Conservation (phyloP, 2,329 filamentous ascomycete species). For the Fusarium praegraminearum region DNA sequence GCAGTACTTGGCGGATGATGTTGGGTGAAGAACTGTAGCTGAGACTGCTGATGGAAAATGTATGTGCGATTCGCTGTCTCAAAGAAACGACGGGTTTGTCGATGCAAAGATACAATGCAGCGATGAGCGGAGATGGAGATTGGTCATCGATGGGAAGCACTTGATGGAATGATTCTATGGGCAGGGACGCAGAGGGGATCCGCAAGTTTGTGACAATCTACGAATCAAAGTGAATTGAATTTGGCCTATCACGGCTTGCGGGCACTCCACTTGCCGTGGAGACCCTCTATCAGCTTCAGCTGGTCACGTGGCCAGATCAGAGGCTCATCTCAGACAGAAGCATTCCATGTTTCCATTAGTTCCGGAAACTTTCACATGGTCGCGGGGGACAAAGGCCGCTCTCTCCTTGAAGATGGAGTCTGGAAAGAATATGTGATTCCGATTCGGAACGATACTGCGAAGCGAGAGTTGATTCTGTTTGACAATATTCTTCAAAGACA, state of each 20-base stretch:
- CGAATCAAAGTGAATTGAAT: slow-evolving; percentile 41
- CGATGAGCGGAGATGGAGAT: slow-evolving; percentile 43
- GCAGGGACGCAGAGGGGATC: slow-evolving; percentile 26
- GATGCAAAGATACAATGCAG: slow-evolving; percentile 26
- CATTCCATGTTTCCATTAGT: slow-evolving; percentile 7
- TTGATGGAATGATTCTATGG: slow-evolving; percentile 29
- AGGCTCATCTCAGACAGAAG: neutral
- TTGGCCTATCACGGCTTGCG: slow-evolving; percentile 25
- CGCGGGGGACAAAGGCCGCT: slow-evolving; percentile 39
- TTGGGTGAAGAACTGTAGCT: neutral
- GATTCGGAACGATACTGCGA: neutral
- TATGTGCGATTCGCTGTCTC: slow-evolving; percentile 26
- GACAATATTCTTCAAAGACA: too few relatives aligned
- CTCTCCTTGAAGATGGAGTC: slow-evolving; percentile 2
- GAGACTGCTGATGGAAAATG: neutral
- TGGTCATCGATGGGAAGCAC: slow-evolving; percentile 42
- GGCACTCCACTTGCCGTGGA: neutral
- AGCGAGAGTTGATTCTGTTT: neutral
- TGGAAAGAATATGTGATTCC: slow-evolving; percentile 15
- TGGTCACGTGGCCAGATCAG: slow-evolving; percentile 2
- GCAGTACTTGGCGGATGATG: neutral
- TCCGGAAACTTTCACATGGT: slow-evolving; percentile 32
- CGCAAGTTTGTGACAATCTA: slow-evolving; percentile 18
- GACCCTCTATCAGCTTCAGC: neutral
- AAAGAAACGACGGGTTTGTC: slow-evolving; percentile 22